Percentiles rank a stretch among this genome's conserved stretches.
These are phyloP conservation scores for Piper longum DNA, from an alignment of 164 flowering plant species.

Conservation along the genomic window DNA sequence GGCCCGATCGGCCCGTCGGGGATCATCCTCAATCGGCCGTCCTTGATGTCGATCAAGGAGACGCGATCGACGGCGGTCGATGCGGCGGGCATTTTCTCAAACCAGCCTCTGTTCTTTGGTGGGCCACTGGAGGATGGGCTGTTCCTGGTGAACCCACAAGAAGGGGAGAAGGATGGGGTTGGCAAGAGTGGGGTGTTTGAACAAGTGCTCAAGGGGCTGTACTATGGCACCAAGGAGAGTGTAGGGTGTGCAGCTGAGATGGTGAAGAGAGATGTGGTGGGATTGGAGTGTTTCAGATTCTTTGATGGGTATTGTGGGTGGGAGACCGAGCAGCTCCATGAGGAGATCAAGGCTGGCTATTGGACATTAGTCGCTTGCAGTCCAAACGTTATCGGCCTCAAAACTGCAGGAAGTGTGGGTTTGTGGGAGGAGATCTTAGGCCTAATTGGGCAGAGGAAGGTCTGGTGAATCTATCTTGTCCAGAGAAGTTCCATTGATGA, in stretches of 20 bases:
- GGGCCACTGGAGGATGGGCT: slow-evolving; percentile 73
- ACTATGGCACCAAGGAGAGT: slow-evolving; percentile 72
- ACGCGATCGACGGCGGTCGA: slow-evolving; percentile 41
- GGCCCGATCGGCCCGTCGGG: slow-evolving; percentile 79
- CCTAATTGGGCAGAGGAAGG: slow-evolving; percentile 46
- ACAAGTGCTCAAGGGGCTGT: slow-evolving; percentile 70
- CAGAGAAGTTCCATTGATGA: neutral
- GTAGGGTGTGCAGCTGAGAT: slow-evolving; percentile 79
- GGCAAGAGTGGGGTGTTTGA: slow-evolving; percentile 59
- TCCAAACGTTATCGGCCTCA: slow-evolving; percentile 47
- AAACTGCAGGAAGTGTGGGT: slow-evolving; percentile 30
- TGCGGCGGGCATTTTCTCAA: slow-evolving; percentile 41
- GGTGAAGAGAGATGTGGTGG: slow-evolving; percentile 65
- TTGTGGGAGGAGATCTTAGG: slow-evolving; percentile 75
- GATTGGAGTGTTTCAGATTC: slow-evolving; percentile 54
- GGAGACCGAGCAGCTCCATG: slow-evolving; percentile 63
- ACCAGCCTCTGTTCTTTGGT: slow-evolving; percentile 62
- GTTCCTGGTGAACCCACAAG: slow-evolving; percentile 36
- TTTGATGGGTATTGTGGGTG: slow-evolving; percentile 95
- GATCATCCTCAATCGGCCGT: slow-evolving; percentile 82
- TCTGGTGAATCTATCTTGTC: slow-evolving; percentile 4
- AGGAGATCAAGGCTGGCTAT: slow-evolving; percentile 72
- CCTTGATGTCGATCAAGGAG: slow-evolving; percentile 90
- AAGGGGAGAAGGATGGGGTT: slow-evolving; percentile 21
- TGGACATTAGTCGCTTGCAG: slow-evolving; percentile 92